Evolutionary conservation across 805 yeast genomes (phyloP).

Genomic region (Yamadazyma tumulicola): DNA sequence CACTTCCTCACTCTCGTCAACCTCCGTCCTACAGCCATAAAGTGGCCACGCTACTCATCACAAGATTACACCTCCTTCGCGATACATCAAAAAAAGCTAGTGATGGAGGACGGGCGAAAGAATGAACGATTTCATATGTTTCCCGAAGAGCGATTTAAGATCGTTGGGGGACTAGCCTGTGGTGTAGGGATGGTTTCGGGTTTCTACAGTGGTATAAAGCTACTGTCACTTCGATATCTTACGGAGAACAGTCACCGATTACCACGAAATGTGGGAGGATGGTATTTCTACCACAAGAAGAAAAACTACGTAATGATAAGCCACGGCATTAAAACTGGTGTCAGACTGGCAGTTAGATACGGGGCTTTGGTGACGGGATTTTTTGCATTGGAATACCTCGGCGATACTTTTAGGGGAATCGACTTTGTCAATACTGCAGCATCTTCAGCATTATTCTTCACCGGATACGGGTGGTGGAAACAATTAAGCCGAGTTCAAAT

Average conservation of each 20-base stretch:
- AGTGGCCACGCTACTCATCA: too few relatives aligned
- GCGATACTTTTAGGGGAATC: conserved; percentile 49
- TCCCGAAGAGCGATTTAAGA: conserved; percentile 43
- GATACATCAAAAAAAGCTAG: too few relatives aligned
- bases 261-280: conserved; percentile 74
- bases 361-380: conserved; percentile 45
- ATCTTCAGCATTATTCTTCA: conserved; percentile 53
- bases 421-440: conserved; percentile 64
- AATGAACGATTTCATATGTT: conserved; percentile 49
- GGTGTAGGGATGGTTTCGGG: conserved; percentile 52
- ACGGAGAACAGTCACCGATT: conserved; percentile 82
- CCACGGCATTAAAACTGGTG: conserved; percentile 49
- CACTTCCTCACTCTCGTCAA: too few relatives aligned
- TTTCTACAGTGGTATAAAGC: conserved; percentile 53
- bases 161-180: conserved; percentile 36
- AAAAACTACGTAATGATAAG: conserved; percentile 71
- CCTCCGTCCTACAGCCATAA: too few relatives aligned
- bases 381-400: conserved; percentile 58
- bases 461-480: conserved; percentile 44
- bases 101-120: conserved; percentile 6
- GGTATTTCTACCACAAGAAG: conserved; percentile 85
- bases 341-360: conserved; percentile 33
- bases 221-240: conserved; percentile 55
- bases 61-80: too few relatives aligned
- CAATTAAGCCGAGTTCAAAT: conserved; percentile 44